Conservation (phyloP, 148 eudicot genomes). For the Spergularia bocconei region DNA sequence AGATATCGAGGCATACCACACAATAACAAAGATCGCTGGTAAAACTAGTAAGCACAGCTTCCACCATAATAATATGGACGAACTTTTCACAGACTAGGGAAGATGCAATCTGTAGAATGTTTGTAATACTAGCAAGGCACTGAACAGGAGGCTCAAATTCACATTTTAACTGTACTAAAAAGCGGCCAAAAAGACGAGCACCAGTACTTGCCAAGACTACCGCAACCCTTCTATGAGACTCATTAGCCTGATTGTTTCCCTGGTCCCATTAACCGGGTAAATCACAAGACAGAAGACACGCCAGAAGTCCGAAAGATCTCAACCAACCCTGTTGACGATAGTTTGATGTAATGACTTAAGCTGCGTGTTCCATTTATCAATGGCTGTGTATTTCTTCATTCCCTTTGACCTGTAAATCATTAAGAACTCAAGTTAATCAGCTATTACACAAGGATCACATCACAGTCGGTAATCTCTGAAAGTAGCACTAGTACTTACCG, state of each 20-base stretch:
- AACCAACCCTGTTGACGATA: conserved; percentile 67
- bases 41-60: too few relatives aligned
- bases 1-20: too few relatives aligned
- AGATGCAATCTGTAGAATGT: conserved; percentile 1
- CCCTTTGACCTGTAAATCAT: conserved; percentile 73
- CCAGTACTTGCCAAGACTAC: conserved; percentile 13
- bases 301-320: conserved; percentile 21
- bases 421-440: neutral
- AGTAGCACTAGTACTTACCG: conserved; percentile 33
- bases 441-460: neutral
- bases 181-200: neutral
- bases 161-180: conserved; percentile 14
- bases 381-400: conserved; percentile 80
- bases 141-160: conserved; percentile 21
- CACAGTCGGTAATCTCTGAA: neutral
- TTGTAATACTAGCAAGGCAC: neutral
- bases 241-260: conserved; percentile 18
- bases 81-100: conserved; percentile 7
- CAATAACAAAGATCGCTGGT: too few relatives aligned
- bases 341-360: conserved; percentile 72
- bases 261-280: neutral
- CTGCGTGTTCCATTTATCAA: conserved; percentile 95
- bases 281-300: neutral
- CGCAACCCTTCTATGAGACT: neutral
- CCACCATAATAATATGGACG: neutral